These are phyloP conservation scores for Mycena sp. DNA, from an alignment of 1,284 basidiomycete genomes.

Conservation along the genomic window DNA sequence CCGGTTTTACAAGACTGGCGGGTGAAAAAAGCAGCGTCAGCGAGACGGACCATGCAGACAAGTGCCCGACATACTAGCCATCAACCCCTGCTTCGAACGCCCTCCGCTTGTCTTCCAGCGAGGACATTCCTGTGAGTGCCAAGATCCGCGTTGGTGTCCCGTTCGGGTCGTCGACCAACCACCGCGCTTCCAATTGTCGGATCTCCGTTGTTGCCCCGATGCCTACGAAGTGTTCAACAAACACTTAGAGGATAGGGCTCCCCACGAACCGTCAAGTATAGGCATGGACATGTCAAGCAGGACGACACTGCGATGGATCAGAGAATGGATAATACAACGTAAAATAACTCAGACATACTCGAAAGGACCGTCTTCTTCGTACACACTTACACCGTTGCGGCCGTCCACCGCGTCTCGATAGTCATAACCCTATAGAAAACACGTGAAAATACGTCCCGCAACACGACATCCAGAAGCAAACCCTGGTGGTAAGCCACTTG, in stretches of 20 bases:
- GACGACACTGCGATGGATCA: constrained; percentile 65
- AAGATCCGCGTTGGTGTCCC: constrained; percentile 71
- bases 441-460: constrained; percentile 20
- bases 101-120: constrained; percentile 89
- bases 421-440: constrained; percentile 78
- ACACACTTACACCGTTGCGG: constrained; percentile 84
- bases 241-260: constrained; percentile 37
- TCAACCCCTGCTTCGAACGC: constrained; percentile 95
- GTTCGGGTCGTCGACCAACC: constrained; percentile 30
- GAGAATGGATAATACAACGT: not conserved
- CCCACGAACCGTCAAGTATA: constrained; percentile 77
- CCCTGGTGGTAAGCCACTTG: constrained; percentile 85
- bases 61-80: constrained; percentile 78
- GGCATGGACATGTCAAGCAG: constrained; percentile 95
- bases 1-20: constrained; percentile 87
- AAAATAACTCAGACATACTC: constrained; percentile 71
- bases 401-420: constrained; percentile 87
- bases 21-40: constrained; percentile 10
- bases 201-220: constrained; percentile 88
- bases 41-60: constrained; percentile 38
- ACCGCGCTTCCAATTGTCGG: constrained; percentile 73
- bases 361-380: constrained; percentile 73
- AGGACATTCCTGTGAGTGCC: constrained; percentile 93
- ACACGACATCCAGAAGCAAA: constrained; percentile 38
- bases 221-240: constrained; percentile 50